phyloP scores from a whole-genome alignment of 2,329 filamentous ascomycete species.

The Dactylellina parvicollis region DNA sequence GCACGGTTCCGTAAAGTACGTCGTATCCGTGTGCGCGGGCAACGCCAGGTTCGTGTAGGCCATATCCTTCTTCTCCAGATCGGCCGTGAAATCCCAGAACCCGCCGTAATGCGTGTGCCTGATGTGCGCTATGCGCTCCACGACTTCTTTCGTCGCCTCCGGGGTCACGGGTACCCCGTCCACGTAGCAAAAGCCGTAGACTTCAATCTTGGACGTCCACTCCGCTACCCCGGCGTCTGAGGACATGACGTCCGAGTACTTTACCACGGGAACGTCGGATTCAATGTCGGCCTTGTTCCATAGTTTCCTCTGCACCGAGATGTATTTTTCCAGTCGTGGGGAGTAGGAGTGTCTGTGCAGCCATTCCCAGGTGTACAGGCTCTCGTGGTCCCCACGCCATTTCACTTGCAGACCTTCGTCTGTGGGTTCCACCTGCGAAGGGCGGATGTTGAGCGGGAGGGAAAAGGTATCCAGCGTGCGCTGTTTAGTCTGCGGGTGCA shows the following conservation, averaged over 20 bases:
- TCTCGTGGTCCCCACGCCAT: conserved; percentile 74
- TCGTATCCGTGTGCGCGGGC: conserved; percentile 89
- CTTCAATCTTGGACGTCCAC: conserved; percentile 73
- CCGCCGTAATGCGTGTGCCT: conserved; percentile 89
- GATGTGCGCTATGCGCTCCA: conserved; percentile 86
- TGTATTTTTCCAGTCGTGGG: conserved; percentile 60
- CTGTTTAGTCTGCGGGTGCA: conserved; percentile 77
- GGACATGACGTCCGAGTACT: conserved; percentile 71
- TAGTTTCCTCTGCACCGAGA: conserved; percentile 59
- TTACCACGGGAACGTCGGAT: conserved; percentile 68
- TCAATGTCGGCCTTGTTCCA: conserved; percentile 62
- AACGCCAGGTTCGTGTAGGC: conserved; percentile 89
- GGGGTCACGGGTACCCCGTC: conserved; percentile 74
- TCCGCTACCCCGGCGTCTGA: conserved; percentile 68
- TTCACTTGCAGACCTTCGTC: conserved; percentile 64
- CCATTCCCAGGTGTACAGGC: conserved; percentile 74
- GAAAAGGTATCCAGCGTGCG: conserved; percentile 74
- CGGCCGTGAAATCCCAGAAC: conserved; percentile 87
- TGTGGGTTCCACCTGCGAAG: conserved; percentile 59
- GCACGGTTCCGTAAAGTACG: conserved; percentile 92
- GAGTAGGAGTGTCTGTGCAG: conserved; percentile 65
- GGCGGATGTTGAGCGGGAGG: conserved; percentile 65
- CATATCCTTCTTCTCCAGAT: conserved; percentile 86
- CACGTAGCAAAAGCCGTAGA: conserved; percentile 76
- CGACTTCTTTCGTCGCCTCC: conserved; percentile 75